These are phyloP conservation scores for Corinectria fuckeliana DNA, from an alignment of 2,329 filamentous ascomycete genomes.

Conservation along the genomic window DNA sequence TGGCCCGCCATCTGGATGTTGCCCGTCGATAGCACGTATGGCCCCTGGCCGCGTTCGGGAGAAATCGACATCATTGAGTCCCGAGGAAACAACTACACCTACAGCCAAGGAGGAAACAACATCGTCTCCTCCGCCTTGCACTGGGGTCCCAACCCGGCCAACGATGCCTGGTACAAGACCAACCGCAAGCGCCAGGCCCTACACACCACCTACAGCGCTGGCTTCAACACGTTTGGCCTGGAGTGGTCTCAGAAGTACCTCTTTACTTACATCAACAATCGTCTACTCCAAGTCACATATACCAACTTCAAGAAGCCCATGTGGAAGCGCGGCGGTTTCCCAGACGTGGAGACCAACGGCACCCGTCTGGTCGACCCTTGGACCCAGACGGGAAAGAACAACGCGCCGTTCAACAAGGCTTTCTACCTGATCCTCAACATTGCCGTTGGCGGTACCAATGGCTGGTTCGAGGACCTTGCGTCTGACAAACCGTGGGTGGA, in stretches of 20 bases:
- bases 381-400: constrained; percentile 63
- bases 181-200: constrained; percentile 78
- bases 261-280: constrained; percentile 84
- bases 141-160: constrained; percentile 75
- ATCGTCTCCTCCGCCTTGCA: constrained; percentile 80
- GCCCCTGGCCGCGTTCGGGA: constrained; percentile 78
- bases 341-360: constrained; percentile 67
- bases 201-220: constrained; percentile 74
- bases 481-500: constrained; percentile 83
- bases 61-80: constrained; percentile 86
- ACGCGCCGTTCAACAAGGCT: constrained; percentile 76
- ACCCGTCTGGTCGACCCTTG: constrained; percentile 69
- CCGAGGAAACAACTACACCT: constrained; percentile 82
- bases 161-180: constrained; percentile 84
- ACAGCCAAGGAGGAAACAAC: constrained; percentile 79
- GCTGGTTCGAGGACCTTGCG: constrained; percentile 80
- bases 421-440: constrained; percentile 82
- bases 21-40: constrained; percentile 75
- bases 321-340: constrained; percentile 74
- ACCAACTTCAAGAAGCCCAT: constrained; percentile 73
- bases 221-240: constrained; percentile 78
- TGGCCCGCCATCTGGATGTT: constrained; percentile 96
- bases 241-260: constrained; percentile 91
- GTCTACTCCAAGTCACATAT: constrained; percentile 81
- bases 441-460: constrained; percentile 78